Evolutionary conservation across 1,284 basidiomycete species (phyloP).

Genomic region (Boletus albobrunnescens): DNA sequence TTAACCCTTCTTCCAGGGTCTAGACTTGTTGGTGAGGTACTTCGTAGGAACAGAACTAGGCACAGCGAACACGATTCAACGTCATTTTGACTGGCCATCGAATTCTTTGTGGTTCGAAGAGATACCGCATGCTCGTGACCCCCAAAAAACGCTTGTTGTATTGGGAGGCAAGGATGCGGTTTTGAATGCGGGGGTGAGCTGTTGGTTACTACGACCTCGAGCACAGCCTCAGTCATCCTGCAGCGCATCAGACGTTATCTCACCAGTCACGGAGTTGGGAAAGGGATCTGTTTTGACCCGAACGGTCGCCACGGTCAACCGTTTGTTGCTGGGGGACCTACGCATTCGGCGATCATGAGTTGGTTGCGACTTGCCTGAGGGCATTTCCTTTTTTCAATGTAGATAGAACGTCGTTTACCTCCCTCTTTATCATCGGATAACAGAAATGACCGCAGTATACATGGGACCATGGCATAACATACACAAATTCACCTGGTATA

Average conservation of each 20-base stretch:
- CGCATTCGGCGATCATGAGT: constrained; percentile 57
- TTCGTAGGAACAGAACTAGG: constrained; percentile 85
- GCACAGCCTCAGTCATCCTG: constrained; percentile 7
- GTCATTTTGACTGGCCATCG: constrained; percentile 83
- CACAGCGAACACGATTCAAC: constrained; percentile 78
- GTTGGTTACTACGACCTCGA: not conserved
- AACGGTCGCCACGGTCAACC: constrained; percentile 71
- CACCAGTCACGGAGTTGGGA: constrained; percentile 66
- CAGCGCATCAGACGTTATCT: constrained; percentile 75
- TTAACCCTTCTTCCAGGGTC: constrained; percentile 43
- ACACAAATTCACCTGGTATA: constrained; percentile 31
- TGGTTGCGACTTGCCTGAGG: constrained; percentile 47
- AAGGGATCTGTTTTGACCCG: constrained; percentile 69
- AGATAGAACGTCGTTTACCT: constrained; percentile 4
- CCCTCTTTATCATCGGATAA: constrained; percentile 23
- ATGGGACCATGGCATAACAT: constrained; percentile 23
- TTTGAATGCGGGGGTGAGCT: constrained; percentile 61
- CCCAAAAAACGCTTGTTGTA: constrained; percentile 60
- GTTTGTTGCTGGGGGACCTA: constrained; percentile 51
- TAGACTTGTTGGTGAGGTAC: constrained; percentile 80
- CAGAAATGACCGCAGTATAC: constrained; percentile 4
- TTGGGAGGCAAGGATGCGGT: constrained; percentile 81
- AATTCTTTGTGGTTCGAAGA: constrained; percentile 88
- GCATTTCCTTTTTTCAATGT: constrained; percentile 8
- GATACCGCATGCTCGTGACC: constrained; percentile 71